Base-by-base conservation (phyloP, 805 yeast species). In the Ogataea ganodermae region DNA sequence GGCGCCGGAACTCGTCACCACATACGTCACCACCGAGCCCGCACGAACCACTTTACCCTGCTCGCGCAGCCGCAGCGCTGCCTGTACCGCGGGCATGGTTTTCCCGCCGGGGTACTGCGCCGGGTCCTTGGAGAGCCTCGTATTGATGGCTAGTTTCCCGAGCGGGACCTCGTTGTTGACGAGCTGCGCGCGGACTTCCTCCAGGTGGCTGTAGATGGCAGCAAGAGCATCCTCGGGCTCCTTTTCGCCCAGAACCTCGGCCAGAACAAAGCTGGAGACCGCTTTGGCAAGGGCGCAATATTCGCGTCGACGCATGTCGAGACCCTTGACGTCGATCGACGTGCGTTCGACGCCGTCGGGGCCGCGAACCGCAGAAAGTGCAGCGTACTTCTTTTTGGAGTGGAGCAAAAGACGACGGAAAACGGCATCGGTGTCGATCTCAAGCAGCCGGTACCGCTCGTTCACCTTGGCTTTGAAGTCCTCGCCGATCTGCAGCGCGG, bases 301-400 rank as follows among this genome's bases (percentile, higher is more conserved):
- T 68, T 94, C 99, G 74, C 99, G 89, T 67, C 99, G 90, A 62
- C 80, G 83, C 96, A 94, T 84, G 72, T 94, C 99, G 42, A 94
- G 77, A 61, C 99, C 99, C 66, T 94, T 94, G 36, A 92, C 96
- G 66, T 94, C 97, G 52, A 92, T 72, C 16, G 71, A 64, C 5
- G 83, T 71, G 42, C 69, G 73, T 48, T 84, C 80, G 9, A 79
- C 78, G 9, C 89, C 86, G 31, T 72, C 71, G 6, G 51, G 43
- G 49, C 54, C 69, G 57, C 75, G 75, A 44, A 65, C 70, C 0
- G 78, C 66, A 59, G 83, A 86, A 71, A 91, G 73, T 1, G 98
- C 98, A 7, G 99, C 99, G 64, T 94, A 94, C 70, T 94, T 94
- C 80, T 94, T 94, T 73, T 94, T 94, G n/a, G 96, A 88, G 65